Conservation (phyloP, 495 filamentous ascomycete species). For the Cercophora samala region DNA sequence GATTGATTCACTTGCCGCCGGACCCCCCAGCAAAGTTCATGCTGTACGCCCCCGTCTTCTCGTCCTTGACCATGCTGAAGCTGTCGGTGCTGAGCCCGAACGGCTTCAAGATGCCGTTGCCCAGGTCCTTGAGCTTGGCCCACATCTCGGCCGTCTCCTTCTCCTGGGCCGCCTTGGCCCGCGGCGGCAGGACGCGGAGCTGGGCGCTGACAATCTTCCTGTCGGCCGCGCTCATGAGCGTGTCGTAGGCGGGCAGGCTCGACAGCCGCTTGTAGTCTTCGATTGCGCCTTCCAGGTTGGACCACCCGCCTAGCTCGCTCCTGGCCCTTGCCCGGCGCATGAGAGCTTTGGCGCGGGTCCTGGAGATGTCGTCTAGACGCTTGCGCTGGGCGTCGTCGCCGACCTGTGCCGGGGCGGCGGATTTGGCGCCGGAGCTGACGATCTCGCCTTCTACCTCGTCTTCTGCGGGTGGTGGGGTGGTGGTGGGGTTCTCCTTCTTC, state of each 20-base stretch:
- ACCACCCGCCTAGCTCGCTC: conserved; percentile 71
- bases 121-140: conserved; percentile 90
- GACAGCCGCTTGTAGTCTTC: conserved; percentile 68
- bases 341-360: conserved; percentile 79
- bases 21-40: conserved; percentile 68
- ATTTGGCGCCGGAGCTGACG: conserved; percentile 49
- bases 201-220: conserved; percentile 61
- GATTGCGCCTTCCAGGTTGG: conserved; percentile 71
- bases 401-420: conserved; percentile 42
- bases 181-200: conserved; percentile 59
- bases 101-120: conserved; percentile 86
- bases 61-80: conserved; percentile 90
- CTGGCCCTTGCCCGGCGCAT: conserved; percentile 78
- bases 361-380: conserved; percentile 60
- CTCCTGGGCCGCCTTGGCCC: conserved; percentile 71
- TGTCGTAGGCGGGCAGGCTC: conserved; percentile 34
- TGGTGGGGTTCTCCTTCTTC: conserved; percentile 21
- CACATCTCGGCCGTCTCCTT: conserved; percentile 93
- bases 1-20: background rate
- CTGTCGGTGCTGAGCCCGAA: conserved; percentile 91
- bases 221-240: conserved; percentile 61
- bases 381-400: conserved; percentile 41
- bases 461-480: conserved; percentile 41
- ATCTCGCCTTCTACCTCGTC: conserved; percentile 60
- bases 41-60: conserved; percentile 84